Base-by-base conservation (phyloP, 306 rosid species). In the Prunus fruticosa region DNA sequence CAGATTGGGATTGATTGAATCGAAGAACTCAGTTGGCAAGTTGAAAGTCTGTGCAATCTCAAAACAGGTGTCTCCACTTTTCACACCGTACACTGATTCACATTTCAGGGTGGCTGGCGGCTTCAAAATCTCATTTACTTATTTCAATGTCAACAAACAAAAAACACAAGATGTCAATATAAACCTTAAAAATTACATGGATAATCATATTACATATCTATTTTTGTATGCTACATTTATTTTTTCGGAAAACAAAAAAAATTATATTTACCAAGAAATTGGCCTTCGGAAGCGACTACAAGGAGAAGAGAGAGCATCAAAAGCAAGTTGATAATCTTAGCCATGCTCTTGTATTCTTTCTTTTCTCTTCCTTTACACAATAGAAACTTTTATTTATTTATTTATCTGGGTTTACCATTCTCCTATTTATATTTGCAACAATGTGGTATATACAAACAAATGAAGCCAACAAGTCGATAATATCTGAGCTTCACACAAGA, bases 31-130 rank as follows among this genome's bases (percentile, higher is more conserved):
- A 13, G 54, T 58, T 11, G 69, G 7, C 66, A 80, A 30, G 16
- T 78, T 63, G 82, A 78, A 80, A 13, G 52, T 28, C 30, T 67
- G 13, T 6, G 76, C 61, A 14, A 83, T 53, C 3, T 2, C 74
- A 50, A 80, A 67, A 73, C 87, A 83, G 1, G 84, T 83, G 75
- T 83, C 89, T 71, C 87, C 89, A 6, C 43, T 46, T 54, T 62
- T 25, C 3, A 75, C 87, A 9, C 82, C 78, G 11, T 75, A 53
- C 6, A 64, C 82, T 19, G 16, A 3, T 3, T 64, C 68, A 57
- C 89, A 86, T 15, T 47, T 63, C 9, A 75, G 63, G 38, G 57
- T 71, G 22, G 7, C 8, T 2, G 34, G 67, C 49, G 57, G 47
- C 51, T 38, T 32, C 16, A 23, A 15, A n/a, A 1, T 20, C 57